These are phyloP conservation scores for Teunomyces pallodes DNA, from an alignment of 805 yeast species.

Conservation along the genomic window DNA sequence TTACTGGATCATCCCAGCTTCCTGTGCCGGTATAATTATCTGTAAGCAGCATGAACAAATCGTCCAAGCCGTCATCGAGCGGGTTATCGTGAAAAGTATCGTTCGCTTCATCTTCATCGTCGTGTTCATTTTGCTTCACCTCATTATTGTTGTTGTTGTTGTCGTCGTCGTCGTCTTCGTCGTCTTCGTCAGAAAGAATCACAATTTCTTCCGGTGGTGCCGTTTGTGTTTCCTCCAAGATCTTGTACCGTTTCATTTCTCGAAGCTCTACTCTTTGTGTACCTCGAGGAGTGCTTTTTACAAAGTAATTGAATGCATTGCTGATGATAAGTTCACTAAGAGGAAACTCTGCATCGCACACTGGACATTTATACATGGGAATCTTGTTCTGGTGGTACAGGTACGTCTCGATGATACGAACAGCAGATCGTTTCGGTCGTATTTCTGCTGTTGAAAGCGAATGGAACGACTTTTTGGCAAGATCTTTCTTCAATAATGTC, in stretches of 20 bases:
- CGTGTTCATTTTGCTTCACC: not conserved
- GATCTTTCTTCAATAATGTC: slow-evolving; percentile 24
- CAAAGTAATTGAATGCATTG: slow-evolving; percentile 41
- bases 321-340: slow-evolving; percentile 34
- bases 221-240: slow-evolving; percentile 26
- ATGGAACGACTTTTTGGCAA: slow-evolving; percentile 12
- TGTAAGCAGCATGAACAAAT: slow-evolving; percentile 14
- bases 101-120: not conserved
- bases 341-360: slow-evolving; percentile 36
- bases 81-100: slow-evolving; percentile 11
- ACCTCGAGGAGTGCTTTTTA: slow-evolving; percentile 35
- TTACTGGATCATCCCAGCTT: slow-evolving; percentile 40
- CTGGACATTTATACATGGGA: slow-evolving; percentile 39
- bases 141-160: not conserved
- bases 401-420: slow-evolving; percentile 3
- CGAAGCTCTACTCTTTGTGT: slow-evolving; percentile 34
- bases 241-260: slow-evolving; percentile 32
- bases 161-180: slow-evolving; percentile 7
- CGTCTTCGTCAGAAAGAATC: slow-evolving; percentile 32
- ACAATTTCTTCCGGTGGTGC: slow-evolving; percentile 21
- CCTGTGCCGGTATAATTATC: slow-evolving; percentile 24
- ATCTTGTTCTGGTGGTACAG: not conserved
- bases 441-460: not conserved
- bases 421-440: not conserved
- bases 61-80: slow-evolving; percentile 32